Percentiles rank a stretch among this genome's conserved stretches.
phyloP scores from a whole-genome alignment of 2,329 filamentous ascomycete species.

The Didymella segeticola region DNA sequence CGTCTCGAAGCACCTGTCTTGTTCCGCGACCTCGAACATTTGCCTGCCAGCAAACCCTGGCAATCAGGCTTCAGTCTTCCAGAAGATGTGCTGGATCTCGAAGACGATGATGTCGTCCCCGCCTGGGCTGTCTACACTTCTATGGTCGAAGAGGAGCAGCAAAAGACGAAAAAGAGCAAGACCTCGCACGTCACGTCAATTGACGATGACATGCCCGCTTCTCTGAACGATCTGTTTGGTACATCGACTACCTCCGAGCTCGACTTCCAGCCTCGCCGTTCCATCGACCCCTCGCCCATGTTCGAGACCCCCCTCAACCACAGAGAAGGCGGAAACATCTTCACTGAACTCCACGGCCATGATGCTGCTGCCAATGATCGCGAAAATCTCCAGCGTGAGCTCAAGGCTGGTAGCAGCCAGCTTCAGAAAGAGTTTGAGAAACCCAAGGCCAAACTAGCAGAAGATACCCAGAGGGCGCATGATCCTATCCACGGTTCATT shows the following conservation, averaged over 20 bases:
- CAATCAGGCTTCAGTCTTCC: slow-evolving; percentile 39
- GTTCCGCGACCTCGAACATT: slow-evolving; percentile 33
- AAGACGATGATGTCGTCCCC: slow-evolving; percentile 38
- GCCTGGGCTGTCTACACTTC: slow-evolving; percentile 41
- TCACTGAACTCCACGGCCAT: slow-evolving; percentile 32
- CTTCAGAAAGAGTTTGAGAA: slow-evolving; percentile 14
- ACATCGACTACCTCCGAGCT: slow-evolving; percentile 29
- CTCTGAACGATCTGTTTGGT: slow-evolving; percentile 30
- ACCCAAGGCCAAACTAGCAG: slow-evolving; percentile 30
- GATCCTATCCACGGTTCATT: slow-evolving; percentile 23
- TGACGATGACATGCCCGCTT: slow-evolving; percentile 26
- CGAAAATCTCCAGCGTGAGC: slow-evolving; percentile 20
- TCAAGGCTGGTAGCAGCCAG: neutral
- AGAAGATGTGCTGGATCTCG: slow-evolving; percentile 32
- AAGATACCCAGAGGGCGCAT: slow-evolving; percentile 1
- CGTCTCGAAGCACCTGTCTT: slow-evolving; percentile 35
- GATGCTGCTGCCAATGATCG: slow-evolving; percentile 23
- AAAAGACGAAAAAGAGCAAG: slow-evolving; percentile 35
- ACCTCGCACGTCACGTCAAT: slow-evolving; percentile 11
- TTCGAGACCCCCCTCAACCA: slow-evolving; percentile 29
- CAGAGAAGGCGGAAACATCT: slow-evolving; percentile 37
- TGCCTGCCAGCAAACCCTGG: slow-evolving; percentile 44
- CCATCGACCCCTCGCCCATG: slow-evolving; percentile 41
- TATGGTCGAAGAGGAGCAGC: slow-evolving; percentile 32
- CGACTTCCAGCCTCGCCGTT: slow-evolving; percentile 41